These are phyloP conservation scores for Globisporangium carolinianum DNA, from an alignment of 352 stramenopile species.

Conservation along the genomic window DNA sequence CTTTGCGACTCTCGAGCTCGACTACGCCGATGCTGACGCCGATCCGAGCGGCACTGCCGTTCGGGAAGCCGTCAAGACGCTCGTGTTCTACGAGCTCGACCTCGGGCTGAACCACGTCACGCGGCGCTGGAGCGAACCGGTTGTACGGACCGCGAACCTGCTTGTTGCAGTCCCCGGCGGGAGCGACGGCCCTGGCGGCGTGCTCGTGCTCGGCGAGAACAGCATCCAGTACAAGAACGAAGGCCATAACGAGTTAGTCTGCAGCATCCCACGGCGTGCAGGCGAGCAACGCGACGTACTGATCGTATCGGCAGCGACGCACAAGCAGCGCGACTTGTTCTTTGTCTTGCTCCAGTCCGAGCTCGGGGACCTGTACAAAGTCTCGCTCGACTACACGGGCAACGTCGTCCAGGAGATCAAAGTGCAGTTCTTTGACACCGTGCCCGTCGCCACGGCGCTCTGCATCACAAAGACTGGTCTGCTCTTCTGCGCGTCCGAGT, in stretches of 20 bases:
- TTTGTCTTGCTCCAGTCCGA: conserved; percentile 98
- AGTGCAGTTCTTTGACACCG: conserved; percentile 95
- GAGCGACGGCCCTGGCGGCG: conserved; percentile 85
- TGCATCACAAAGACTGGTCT: conserved; percentile 98
- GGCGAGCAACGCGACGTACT: conserved; percentile 84
- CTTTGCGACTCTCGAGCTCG: conserved; percentile 95
- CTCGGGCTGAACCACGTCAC: conserved; percentile 99
- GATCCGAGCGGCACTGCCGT: conserved; percentile 66
- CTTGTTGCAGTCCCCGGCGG: conserved; percentile 87
- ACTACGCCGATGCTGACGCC: conserved; percentile 89
- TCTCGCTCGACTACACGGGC: conserved; percentile 88
- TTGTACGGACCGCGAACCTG: conserved; percentile 89
- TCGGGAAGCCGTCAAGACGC: conserved; percentile 85
- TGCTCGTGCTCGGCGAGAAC: conserved; percentile 96
- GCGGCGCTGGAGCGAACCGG: conserved; percentile 89
- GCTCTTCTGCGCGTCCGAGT: conserved; percentile 95
- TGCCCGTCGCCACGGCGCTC: conserved; percentile 90
- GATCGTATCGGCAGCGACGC: conserved; percentile 89
- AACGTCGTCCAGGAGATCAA: conserved; percentile 82
- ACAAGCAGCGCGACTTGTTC: conserved; percentile 94
- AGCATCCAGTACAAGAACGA: conserved; percentile 97
- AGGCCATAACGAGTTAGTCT: conserved; percentile 74
- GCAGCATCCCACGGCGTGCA: conserved; percentile 67
- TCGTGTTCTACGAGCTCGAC: conserved; percentile 99
- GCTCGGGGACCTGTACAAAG: conserved; percentile 98